Percentiles rank a stretch among this genome's conserved stretches.
Evolutionary conservation across 306 rosid species (phyloP).

Genomic region (Medicago ruthenica): DNA sequence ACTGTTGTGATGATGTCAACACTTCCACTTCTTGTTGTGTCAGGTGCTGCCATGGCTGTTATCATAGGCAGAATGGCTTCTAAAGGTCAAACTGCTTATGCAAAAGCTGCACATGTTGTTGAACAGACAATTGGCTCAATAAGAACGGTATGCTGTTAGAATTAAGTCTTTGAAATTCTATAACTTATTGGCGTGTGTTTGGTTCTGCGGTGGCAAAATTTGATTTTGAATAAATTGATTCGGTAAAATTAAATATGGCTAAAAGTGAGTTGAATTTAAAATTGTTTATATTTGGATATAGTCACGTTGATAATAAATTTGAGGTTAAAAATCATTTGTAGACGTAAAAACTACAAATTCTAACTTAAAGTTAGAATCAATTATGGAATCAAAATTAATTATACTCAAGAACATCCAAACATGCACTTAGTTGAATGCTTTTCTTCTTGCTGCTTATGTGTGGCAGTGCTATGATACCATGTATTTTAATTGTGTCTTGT

Average conservation of each 20-base stretch:
- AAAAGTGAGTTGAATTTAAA: neutral
- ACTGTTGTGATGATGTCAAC: conserved; percentile 76
- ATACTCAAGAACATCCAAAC: neutral
- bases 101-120: conserved; percentile 78
- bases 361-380: too few species aligned
- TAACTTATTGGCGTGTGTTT: neutral
- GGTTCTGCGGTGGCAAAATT: neutral
- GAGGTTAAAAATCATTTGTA: neutral
- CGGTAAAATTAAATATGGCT: neutral
- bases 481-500: neutral
- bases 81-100: conserved; percentile 78
- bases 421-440: neutral
- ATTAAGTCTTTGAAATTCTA: neutral
- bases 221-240: too few species aligned
- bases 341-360: neutral
- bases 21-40: conserved; percentile 71
- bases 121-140: conserved; percentile 93
- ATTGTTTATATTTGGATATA: too few species aligned
- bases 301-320: too few species aligned
- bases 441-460: neutral
- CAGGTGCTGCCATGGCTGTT: conserved; percentile 71
- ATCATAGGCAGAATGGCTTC: conserved; percentile 67
- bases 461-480: conserved; percentile 17
- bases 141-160: conserved; percentile 64
- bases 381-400: too few species aligned